Conservation (phyloP, 108 stramenopile genomes). For the Aurantiochytrium sp. region DNA sequence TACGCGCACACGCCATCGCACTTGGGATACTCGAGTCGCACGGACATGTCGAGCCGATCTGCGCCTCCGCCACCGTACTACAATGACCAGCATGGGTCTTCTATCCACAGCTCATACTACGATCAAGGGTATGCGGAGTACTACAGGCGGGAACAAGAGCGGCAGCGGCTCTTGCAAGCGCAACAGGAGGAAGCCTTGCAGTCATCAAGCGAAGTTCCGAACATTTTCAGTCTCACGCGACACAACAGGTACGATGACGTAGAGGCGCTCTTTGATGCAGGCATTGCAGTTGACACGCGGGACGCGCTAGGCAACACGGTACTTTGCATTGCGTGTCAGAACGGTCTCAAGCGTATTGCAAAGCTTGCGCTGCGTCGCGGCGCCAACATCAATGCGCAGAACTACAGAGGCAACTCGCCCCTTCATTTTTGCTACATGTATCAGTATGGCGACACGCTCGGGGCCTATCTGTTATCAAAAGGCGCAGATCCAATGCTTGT, state of each 20-base stretch:
- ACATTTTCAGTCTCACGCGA: conserved; percentile 55
- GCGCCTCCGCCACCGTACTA: too few relatives aligned
- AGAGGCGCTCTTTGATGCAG: conserved; percentile 42
- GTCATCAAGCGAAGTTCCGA: conserved; percentile 18
- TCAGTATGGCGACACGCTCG: conserved; percentile 37
- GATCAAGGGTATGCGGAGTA: too few relatives aligned
- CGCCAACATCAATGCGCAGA: conserved; percentile 45
- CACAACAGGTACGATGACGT: conserved; percentile 54
- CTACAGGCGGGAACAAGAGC: too few relatives aligned
- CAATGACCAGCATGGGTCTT: too few relatives aligned
- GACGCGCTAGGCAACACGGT: conserved; percentile 61
- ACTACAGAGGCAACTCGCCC: conserved; percentile 42
- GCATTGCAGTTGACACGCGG: conserved; percentile 50
- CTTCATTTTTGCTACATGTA: conserved; percentile 48
- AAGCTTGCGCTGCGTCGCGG: conserved; percentile 56
- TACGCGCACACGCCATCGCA: not conserved
- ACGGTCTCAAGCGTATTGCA: conserved; percentile 56
- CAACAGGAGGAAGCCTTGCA: not conserved
- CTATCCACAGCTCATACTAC: too few relatives aligned
- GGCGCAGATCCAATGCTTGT: conserved; percentile 42
- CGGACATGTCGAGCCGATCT: too few relatives aligned
- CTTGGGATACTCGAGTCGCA: not conserved
- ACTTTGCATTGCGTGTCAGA: conserved; percentile 54
- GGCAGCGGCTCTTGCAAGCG: not conserved
- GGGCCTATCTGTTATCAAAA: conserved; percentile 46